Percentiles rank a stretch among this genome's conserved stretches.
Evolutionary conservation across 306 rosid species (phyloP).

Genomic region (Herpetospermum pedunculosum): DNA sequence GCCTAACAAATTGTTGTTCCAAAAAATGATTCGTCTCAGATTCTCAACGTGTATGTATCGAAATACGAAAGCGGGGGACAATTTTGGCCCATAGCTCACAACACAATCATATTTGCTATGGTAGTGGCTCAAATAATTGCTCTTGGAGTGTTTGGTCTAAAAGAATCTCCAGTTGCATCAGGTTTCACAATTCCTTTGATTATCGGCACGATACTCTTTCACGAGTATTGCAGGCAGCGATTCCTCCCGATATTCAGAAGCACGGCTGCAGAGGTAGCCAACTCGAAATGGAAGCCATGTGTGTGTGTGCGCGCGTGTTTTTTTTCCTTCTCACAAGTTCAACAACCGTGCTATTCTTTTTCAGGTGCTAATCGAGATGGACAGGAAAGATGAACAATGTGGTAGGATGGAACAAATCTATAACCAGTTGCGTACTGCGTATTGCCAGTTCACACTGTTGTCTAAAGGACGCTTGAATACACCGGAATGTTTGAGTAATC

Average conservation of each 20-base stretch:
- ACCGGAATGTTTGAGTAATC: slow-evolving; percentile 23
- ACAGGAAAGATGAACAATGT: slow-evolving; percentile 44
- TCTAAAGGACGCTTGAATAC: slow-evolving; percentile 7
- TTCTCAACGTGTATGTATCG: slow-evolving; percentile 61
- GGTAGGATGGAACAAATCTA: slow-evolving; percentile 50
- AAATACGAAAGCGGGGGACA: slow-evolving; percentile 72
- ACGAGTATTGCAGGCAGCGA: slow-evolving; percentile 72
- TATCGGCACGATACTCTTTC: slow-evolving; percentile 55
- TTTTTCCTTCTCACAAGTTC: background rate
- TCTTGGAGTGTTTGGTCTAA: slow-evolving; percentile 75
- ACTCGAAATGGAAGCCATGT: background rate
- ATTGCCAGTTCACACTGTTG: slow-evolving; percentile 35
- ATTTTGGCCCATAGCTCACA: slow-evolving; percentile 72
- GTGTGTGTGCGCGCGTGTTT: background rate
- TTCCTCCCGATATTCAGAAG: slow-evolving; percentile 54
- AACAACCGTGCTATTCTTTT: background rate
- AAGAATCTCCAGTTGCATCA: slow-evolving; percentile 49
- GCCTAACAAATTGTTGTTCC: background rate
- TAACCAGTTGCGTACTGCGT: slow-evolving; percentile 41
- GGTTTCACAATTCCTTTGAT: slow-evolving; percentile 77
- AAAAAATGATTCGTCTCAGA: slow-evolving; percentile 25
- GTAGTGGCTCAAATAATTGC: slow-evolving; percentile 63
- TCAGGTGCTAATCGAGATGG: slow-evolving; percentile 79
- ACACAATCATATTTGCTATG: slow-evolving; percentile 56
- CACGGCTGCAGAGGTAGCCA: slow-evolving; percentile 61